Evolutionary conservation across 2,329 filamentous ascomycete genomes (phyloP).

Genomic region (Ceratocystis papillata): DNA sequence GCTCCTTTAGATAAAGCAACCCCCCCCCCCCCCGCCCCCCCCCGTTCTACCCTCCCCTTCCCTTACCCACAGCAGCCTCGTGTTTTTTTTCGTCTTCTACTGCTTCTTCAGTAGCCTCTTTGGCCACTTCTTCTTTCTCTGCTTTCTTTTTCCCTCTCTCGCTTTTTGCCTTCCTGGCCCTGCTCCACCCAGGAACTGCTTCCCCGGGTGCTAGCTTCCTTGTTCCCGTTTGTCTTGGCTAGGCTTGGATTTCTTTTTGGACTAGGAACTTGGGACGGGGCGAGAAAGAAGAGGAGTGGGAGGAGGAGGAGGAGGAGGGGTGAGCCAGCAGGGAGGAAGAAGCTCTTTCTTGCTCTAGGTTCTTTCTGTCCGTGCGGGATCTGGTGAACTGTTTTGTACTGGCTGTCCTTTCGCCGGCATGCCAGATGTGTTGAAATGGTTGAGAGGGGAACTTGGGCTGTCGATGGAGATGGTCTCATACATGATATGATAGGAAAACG

Average conservation of each 20-base stretch:
- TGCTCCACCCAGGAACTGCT: conserved; percentile 7
- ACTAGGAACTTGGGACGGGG: too few species aligned
- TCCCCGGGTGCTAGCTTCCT: conserved; percentile 10
- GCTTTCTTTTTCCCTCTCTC: not conserved
- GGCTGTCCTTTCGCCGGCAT: too few species aligned
- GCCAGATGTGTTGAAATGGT: too few species aligned
- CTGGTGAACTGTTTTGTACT: too few species aligned
- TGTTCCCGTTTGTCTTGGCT: conserved; percentile 9
- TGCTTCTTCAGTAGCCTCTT: not conserved
- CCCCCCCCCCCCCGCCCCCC: not conserved
- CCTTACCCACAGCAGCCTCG: not conserved
- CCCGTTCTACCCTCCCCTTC: not conserved
- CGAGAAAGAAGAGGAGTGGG: not conserved
- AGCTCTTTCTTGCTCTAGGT: too few species aligned
- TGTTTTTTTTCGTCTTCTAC: not conserved
- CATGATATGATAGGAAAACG: too few species aligned
- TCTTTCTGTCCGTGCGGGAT: too few species aligned
- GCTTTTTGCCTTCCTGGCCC: not conserved
- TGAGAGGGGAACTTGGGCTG: too few species aligned
- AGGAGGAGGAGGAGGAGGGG: not conserved
- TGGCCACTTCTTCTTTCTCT: not conserved
- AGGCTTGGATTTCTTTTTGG: not conserved
- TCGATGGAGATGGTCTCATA: too few species aligned
- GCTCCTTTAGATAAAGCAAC: not conserved
- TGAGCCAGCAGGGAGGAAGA: too few species aligned